Evolutionary conservation across 2,329 filamentous ascomycete species (phyloP).

Genomic region (Sphaceloma murrayae): DNA sequence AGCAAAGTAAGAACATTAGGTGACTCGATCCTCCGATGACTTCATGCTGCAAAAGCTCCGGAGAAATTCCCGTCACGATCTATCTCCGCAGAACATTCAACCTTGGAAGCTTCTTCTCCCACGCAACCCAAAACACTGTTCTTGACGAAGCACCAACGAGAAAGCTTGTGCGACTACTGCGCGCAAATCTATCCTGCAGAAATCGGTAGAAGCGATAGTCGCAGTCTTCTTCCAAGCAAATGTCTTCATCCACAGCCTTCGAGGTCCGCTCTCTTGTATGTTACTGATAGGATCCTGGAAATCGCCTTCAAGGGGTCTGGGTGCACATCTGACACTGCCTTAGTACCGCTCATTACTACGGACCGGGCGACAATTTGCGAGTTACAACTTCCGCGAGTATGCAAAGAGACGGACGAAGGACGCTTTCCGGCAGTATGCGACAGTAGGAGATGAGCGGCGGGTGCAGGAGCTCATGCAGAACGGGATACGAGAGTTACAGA

Average conservation of each 20-base stretch:
- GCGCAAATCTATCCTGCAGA: too few relatives aligned
- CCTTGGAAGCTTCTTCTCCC: too few relatives aligned
- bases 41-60: too few relatives aligned
- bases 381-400: conserved; percentile 98
- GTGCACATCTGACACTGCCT: conserved; percentile 6
- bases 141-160: too few relatives aligned
- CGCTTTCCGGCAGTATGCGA: conserved; percentile 73
- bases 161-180: too few relatives aligned
- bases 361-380: conserved; percentile 74
- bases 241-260: conserved; percentile 16
- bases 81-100: too few relatives aligned
- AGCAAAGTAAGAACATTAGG: too few relatives aligned
- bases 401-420: conserved; percentile 83
- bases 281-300: neutral
- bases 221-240: too few relatives aligned
- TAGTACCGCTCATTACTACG: conserved; percentile 90
- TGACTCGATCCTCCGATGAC: too few relatives aligned
- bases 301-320: neutral
- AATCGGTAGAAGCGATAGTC: too few relatives aligned
- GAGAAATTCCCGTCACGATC: too few relatives aligned
- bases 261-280: conserved; percentile 21
- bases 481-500: conserved; percentile 74
- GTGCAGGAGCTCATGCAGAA: conserved; percentile 85
- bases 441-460: conserved; percentile 60
- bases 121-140: too few relatives aligned